phyloP scores from a whole-genome alignment of 108 stramenopile species.

The Licmophora abbreviata region DNA sequence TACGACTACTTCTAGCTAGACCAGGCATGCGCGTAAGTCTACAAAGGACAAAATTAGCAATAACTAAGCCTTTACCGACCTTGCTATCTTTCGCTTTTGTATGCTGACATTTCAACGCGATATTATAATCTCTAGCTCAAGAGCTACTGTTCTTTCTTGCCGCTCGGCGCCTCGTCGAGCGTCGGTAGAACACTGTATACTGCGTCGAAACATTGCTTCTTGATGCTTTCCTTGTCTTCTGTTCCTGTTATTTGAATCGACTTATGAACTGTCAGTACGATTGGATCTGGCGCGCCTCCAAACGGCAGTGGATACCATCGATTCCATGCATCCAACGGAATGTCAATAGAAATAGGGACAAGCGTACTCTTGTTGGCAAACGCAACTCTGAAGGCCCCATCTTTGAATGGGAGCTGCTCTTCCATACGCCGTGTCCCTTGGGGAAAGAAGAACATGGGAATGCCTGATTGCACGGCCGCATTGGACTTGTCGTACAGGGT shows the following conservation, averaged over 20 bases:
- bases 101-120: no score
- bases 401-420: conserved; percentile 70
- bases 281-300: conserved; percentile 25
- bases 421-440: conserved; percentile 77
- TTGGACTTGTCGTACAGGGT: conserved; percentile 64
- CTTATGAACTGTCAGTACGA: conserved; percentile 58
- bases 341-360: conserved; percentile 67
- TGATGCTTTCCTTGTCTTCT: conserved; percentile 57
- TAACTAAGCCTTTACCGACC: no score
- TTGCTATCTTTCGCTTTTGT: no score
- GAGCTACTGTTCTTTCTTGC: conserved; percentile 4
- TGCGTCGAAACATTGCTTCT: conserved; percentile 45
- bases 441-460: conserved; percentile 82
- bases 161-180: conserved; percentile 23
- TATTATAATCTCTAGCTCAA: no score
- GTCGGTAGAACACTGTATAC: conserved; percentile 70
- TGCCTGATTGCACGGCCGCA: conserved; percentile 50
- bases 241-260: conserved; percentile 37
- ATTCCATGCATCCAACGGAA: conserved; percentile 69
- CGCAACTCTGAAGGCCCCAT: conserved; percentile 75
- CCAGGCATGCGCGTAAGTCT: no score
- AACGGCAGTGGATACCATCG: conserved; percentile 54
- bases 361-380: conserved; percentile 39
- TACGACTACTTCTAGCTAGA: no score
- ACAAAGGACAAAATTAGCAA: no score